Conservation (phyloP, 768 basidiomycete genomes). For the Mycena latifolia region DNA sequence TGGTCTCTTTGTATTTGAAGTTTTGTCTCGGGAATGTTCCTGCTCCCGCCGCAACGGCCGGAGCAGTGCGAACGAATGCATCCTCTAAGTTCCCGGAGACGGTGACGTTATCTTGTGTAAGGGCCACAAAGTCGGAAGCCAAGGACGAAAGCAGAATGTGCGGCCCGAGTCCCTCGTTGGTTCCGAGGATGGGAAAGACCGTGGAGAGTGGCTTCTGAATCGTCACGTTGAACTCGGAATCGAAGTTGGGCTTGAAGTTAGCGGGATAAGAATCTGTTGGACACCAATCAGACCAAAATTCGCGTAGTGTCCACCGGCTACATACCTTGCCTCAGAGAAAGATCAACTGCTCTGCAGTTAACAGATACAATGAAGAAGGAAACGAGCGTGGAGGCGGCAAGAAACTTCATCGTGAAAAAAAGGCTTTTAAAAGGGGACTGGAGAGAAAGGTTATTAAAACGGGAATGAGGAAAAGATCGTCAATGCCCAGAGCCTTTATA, state of each 20-base stretch:
- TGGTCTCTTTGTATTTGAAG: constrained; percentile 30
- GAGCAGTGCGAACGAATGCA: constrained; percentile 26
- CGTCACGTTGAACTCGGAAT: constrained; percentile 20
- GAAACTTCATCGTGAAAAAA: constrained; percentile 18
- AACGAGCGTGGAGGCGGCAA: constrained; percentile 9
- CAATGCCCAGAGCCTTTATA: no score
- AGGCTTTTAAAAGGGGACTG: not conserved
- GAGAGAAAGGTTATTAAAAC: not conserved
- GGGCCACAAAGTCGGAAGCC: constrained; percentile 26
- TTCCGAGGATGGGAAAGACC: constrained; percentile 35
- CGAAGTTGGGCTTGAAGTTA: constrained; percentile 36
- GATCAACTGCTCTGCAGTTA: constrained; percentile 27
- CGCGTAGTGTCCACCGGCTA: not conserved
- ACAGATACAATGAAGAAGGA: constrained; percentile 16
- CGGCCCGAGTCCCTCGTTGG: constrained; percentile 20
- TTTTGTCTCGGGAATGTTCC: constrained; percentile 29
- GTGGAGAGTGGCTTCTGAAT: constrained; percentile 32
- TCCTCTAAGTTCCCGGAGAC: constrained; percentile 31
- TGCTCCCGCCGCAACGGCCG: constrained; percentile 2
- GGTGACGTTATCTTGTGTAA: constrained; percentile 16
- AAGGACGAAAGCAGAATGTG: constrained; percentile 23
- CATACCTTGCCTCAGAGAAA: constrained; percentile 20
- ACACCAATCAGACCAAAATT: no score
- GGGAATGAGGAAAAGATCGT: no score
- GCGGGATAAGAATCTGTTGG: constrained; percentile 25